Percentiles rank a stretch among this genome's conserved stretches.
These are phyloP conservation scores for Carex cristatella DNA, from an alignment of 176 grass and related monocot species.

Conservation along the genomic window DNA sequence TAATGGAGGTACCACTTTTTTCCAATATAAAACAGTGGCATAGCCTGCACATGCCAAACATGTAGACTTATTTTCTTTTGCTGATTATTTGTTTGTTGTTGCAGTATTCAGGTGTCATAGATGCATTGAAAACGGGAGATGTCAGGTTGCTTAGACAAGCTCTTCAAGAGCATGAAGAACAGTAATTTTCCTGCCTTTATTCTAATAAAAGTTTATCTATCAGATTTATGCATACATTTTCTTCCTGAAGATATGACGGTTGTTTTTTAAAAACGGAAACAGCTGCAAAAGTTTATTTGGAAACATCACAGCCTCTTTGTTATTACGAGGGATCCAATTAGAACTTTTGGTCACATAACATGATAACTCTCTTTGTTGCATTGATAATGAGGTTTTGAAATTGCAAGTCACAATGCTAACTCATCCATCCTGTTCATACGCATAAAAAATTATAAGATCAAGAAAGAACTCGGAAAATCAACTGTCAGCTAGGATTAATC, in stretches of 20 bases:
- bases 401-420: background rate
- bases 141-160: constrained; percentile 77
- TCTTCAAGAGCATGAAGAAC: constrained; percentile 72
- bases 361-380: background rate
- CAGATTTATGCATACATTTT: background rate
- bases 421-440: background rate
- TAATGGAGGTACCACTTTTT: constrained; percentile 57
- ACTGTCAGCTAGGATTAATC: background rate
- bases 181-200: constrained; percentile 34
- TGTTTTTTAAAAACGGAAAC: background rate
- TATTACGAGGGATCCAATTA: background rate
- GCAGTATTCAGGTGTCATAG: constrained; percentile 82
- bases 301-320: background rate
- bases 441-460: background rate
- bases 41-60: background rate
- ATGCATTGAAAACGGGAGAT: constrained; percentile 74
- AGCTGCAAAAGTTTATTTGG: background rate
- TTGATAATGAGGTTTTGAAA: background rate
- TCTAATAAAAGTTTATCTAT: background rate
- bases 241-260: background rate
- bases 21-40: background rate
- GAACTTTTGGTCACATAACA: background rate
- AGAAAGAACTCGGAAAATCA: background rate
- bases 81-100: constrained; percentile 41
- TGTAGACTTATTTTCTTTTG: background rate